Base-by-base conservation (phyloP, 2,329 filamentous ascomycete genomes). In the Samsoniella hepiali region DNA sequence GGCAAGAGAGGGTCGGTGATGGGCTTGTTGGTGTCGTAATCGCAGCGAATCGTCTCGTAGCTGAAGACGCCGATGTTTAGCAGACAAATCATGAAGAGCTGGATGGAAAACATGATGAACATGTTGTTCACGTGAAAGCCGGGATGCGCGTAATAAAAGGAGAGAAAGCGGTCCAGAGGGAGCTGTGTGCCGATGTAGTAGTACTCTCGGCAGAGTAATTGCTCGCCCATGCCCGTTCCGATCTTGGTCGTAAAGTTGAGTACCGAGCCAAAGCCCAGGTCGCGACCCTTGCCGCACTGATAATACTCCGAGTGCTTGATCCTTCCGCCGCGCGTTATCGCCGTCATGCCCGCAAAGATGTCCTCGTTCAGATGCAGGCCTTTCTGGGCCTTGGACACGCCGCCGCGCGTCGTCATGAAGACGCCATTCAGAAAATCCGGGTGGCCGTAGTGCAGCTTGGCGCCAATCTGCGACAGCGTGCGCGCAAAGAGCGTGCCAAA, bases 291-390 rank as follows among this genome's bases (percentile, higher is more conserved):
- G 76, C 95, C 95, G 76, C 95, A 99, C 81, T 99, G 95, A 81
- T 96, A 99, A 82, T 99, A 99, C 76, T 99, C 95, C 82, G 95
- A 99, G 76, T 99, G 95, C 89, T 99, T 99, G 83, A 99, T 99
- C 68, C 95, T 91, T 69, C 95, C 95, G 81, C 95, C 95, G 79
- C 95, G 93, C 56, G 97, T 83, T 44, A 98, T 79, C 66, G 95
- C 95, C 73, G 88, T 97, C 95, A 99, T 99, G 85, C 95, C 95
- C 68, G 93, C 93, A 77, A 97, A 99, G 78, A 99, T 99, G 89
- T 99, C 95, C 77, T 99, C 95, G 85, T 99, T 99, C 69, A 99
- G 81, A 77, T 99, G 95, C 15, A 99, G 83, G 81, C 95, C 95
- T 78, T 99, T 99, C 72, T 99, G 95, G 65, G 95, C 95, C 79